These are phyloP conservation scores for Blastomyces emzantsi DNA, from an alignment of 2,329 filamentous ascomycete species.

Conservation along the genomic window DNA sequence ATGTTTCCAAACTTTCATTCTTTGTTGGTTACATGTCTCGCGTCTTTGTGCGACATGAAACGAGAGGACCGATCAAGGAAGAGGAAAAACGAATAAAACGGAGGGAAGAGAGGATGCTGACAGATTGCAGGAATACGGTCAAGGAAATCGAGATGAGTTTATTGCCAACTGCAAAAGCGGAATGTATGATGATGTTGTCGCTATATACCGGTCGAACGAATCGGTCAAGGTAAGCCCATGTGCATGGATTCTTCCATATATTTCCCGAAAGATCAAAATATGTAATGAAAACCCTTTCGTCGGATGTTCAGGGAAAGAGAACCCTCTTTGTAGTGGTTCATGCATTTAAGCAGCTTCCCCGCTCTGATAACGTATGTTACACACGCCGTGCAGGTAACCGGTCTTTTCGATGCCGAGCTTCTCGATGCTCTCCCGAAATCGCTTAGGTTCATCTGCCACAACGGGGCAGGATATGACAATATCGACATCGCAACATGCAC, in stretches of 20 bases:
- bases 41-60: not conserved
- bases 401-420: conserved; percentile 43
- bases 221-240: conserved; percentile 38
- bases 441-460: conserved; percentile 45
- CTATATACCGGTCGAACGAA: conserved; percentile 50
- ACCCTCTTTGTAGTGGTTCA: not conserved
- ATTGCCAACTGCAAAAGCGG: conserved; percentile 47
- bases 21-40: not conserved
- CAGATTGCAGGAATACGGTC: conserved; percentile 41
- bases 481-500: conserved; percentile 49
- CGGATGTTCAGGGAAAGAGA: not conserved
- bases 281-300: not conserved
- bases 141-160: conserved; percentile 48
- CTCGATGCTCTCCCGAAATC: conserved; percentile 38
- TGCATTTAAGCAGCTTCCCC: not conserved
- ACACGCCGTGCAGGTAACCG: conserved; percentile 29
- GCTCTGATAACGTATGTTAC: not conserved
- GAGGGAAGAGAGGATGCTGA: not conserved
- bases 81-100: not conserved
- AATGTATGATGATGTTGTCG: conserved; percentile 47
- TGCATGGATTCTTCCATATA: not conserved
- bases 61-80: not conserved
- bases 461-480: conserved; percentile 53
- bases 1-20: not conserved
- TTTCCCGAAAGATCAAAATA: not conserved